Percentiles rank a stretch among this genome's conserved stretches.
Evolutionary conservation across 2,329 filamentous ascomycete genomes (phyloP).

Genomic region (Cladosporium cucumerinum): DNA sequence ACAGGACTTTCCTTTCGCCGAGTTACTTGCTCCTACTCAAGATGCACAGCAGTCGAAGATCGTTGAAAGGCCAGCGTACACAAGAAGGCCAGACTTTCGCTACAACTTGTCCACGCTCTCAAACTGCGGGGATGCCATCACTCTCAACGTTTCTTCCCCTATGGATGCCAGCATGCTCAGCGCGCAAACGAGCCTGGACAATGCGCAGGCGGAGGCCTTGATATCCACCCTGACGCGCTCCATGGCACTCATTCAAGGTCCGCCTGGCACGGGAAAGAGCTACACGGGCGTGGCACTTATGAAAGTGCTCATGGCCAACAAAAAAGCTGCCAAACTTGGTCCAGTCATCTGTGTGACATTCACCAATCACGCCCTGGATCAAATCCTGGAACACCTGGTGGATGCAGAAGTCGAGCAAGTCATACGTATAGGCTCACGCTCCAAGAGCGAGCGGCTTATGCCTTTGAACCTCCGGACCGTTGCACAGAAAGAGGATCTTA

Average conservation of each 20-base stretch:
- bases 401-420: conserved; percentile 48
- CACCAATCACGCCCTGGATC: conserved; percentile 54
- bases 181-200: conserved; percentile 50
- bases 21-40: conserved; percentile 25
- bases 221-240: conserved; percentile 51
- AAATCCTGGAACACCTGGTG: conserved; percentile 58
- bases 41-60: conserved; percentile 22
- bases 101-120: conserved; percentile 43
- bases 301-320: conserved; percentile 50
- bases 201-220: conserved; percentile 49
- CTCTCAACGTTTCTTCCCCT: conserved; percentile 20
- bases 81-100: conserved; percentile 46
- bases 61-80: conserved; percentile 52
- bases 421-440: conserved; percentile 60
- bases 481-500: conserved; percentile 32
- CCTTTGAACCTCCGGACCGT: conserved; percentile 50
- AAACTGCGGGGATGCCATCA: conserved; percentile 20
- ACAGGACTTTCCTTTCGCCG: conserved; percentile 31
- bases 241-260: conserved; percentile 64
- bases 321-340: conserved; percentile 36
- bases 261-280: conserved; percentile 67
- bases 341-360: conserved; percentile 50
- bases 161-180: conserved; percentile 32
- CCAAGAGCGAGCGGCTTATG: conserved; percentile 53
- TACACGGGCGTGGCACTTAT: conserved; percentile 60